Evolutionary conservation across 352 stramenopile species (phyloP), one percentile per base, ranked within the genome.

Genomic region (Globisporangium abappressorium): DNA sequence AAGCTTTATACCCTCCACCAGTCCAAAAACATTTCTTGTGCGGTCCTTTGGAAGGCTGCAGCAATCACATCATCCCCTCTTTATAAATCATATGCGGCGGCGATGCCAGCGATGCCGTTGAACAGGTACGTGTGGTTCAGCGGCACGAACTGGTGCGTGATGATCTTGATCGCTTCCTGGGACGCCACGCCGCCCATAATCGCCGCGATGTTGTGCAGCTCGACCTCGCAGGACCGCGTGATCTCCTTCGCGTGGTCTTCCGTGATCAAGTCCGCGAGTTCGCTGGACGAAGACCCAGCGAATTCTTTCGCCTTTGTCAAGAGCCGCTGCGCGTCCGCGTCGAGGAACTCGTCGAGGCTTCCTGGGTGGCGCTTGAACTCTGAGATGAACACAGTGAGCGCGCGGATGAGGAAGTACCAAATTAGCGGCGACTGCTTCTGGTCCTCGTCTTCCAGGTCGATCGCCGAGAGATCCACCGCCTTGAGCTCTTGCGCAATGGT

Each of bases 141-240:
- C 0, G 97, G 97, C 66, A 98, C 81, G 72, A 99, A 99, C 77
- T 99, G 95, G 57, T 97, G 88, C 47, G 97, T 99, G 76, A 99
- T 97, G 54, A 99, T 72, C 78, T 99, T 99, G 57, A 99, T 84
- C 18, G 95, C 96, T 70, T 99, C 98, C 75, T 99, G 98, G 34
- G 93, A 91, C 2, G 96, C 97, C 20, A 99, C 89, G 22, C 97
- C 98, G n/a, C 97, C 98, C 60, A 99, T 84, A 22, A 99, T 77
- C 28, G 93, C 91, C 4, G 95, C 94, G 58, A 98, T 85, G 47
- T 89, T 96, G 76, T 99, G 96, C 62, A 99, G 75, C 74, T 99
- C 95, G 0, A 89, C 89, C 60, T 96, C 90, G 55, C 87, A 93
- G 47, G 96, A 98, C 1, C 97, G 90, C 12, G 88, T 91, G 68